Evolutionary conservation across 2,329 filamentous ascomycete species (phyloP).

Genomic region (Colletotrichum sublineola): DNA sequence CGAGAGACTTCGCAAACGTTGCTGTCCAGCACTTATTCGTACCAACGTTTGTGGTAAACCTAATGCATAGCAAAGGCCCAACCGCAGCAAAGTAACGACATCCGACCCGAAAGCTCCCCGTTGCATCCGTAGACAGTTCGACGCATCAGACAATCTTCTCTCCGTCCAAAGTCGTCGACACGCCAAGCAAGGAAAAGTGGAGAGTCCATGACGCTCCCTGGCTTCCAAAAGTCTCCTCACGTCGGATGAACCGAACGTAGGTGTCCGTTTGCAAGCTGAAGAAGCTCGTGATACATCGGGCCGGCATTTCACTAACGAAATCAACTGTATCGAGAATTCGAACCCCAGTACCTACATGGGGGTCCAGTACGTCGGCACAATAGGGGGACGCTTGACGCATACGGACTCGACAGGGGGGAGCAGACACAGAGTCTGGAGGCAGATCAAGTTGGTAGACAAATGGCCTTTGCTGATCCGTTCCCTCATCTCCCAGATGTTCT

Average conservation of each 20-base stretch:
- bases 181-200: not conserved
- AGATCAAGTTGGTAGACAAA: not conserved
- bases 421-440: not conserved
- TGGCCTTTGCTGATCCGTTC: conserved; percentile 4
- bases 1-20: not conserved
- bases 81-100: not conserved
- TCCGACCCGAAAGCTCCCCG: not conserved
- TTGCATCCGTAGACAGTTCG: not conserved
- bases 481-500: not conserved
- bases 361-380: no score
- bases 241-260: no score
- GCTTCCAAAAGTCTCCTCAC: not conserved
- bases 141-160: not conserved
- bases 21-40: not conserved
- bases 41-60: not conserved
- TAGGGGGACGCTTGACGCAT: no score
- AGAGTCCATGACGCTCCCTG: not conserved
- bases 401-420: no score
- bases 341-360: no score
- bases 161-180: not conserved
- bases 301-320: no score
- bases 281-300: no score
- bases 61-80: not conserved
- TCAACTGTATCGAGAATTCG: no score
- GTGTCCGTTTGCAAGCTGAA: no score